Conservation (phyloP, 2,329 filamentous ascomycete species). For the Neopestalotiopsis sp. region DNA sequence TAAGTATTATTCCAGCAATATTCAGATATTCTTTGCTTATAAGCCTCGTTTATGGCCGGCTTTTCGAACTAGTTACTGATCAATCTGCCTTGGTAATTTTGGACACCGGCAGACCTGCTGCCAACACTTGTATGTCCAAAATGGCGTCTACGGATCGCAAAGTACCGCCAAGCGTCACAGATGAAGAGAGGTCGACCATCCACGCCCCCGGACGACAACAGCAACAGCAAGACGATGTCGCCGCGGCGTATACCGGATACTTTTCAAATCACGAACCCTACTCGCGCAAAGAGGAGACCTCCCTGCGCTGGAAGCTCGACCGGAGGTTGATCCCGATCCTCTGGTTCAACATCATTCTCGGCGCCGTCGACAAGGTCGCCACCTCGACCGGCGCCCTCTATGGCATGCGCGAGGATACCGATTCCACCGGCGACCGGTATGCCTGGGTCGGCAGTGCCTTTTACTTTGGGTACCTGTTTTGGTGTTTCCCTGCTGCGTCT, state of each 20-base stretch:
- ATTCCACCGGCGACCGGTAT: slow-evolving; percentile 18
- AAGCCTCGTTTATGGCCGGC: no score
- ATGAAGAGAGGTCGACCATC: neutral
- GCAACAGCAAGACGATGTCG: slow-evolving; percentile 29
- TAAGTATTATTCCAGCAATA: no score
- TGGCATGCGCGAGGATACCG: slow-evolving; percentile 21
- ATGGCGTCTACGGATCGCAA: neutral
- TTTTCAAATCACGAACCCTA: slow-evolving; percentile 36
- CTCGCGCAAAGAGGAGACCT: slow-evolving; percentile 27
- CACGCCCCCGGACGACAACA: no score
- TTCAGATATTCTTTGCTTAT: no score
- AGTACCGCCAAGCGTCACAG: neutral
- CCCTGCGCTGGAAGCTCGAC: slow-evolving; percentile 48
- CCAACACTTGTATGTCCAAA: neutral
- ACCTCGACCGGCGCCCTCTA: slow-evolving; percentile 37
- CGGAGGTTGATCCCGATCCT: slow-evolving; percentile 45
- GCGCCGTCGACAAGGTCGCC: slow-evolving; percentile 40
- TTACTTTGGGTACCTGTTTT: slow-evolving; percentile 21
- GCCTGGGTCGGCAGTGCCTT: slow-evolving; percentile 20
- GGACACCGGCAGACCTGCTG: neutral
- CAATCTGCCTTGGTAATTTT: no score
- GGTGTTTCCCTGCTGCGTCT: slow-evolving; percentile 20
- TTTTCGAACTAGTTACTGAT: no score
- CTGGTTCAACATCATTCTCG: slow-evolving; percentile 36
- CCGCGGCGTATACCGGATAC: slow-evolving; percentile 34